A percentile compares a stretch with the other conserved stretches of the same genome.
These are phyloP conservation scores for carrot (Daucus carota) DNA, from an alignment of 129 eudicot genomes.

Conservation along the genomic window DNA sequence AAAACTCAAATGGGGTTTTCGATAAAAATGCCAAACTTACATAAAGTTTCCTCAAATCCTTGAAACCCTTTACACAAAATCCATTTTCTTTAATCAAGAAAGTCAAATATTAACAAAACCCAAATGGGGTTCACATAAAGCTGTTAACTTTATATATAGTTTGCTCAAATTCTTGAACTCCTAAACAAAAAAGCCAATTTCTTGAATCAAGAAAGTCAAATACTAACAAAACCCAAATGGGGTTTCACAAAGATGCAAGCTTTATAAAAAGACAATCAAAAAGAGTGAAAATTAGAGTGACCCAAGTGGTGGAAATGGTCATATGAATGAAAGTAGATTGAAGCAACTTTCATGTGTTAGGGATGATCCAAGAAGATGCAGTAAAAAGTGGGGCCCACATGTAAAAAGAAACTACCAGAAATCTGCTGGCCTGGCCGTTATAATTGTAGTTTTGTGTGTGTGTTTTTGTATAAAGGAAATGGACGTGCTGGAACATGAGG, in stretches of 20 bases:
- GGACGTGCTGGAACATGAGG: conserved; percentile 6
- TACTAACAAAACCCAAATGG: conserved; percentile 4
- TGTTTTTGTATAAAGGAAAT: neutral
- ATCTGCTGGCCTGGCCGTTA: conserved; percentile 10
- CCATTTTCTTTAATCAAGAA: conserved; percentile 2
- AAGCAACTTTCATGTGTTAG: neutral
- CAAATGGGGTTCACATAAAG: neutral
- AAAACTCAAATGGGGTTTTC: conserved; percentile 10
- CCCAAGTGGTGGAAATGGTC: conserved; percentile 9
- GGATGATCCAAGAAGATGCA: neutral
- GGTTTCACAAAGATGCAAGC: neutral
- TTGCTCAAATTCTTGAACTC: neutral
- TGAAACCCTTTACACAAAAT: neutral
- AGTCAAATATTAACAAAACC: neutral
- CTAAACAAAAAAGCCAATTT: neutral
- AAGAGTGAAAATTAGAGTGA: neutral
- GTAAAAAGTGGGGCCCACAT: neutral
- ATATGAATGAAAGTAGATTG: conserved; percentile 7
- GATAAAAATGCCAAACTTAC: too few species aligned
- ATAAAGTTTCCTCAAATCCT: conserved; percentile 7
- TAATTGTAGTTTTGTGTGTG: neutral
- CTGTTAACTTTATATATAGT: neutral
- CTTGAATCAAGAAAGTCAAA: neutral
- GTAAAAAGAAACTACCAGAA: neutral
- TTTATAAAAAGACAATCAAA: neutral